Evolutionary conservation across 441 rosid species (phyloP).

Genomic region (Gossypium aridum): DNA sequence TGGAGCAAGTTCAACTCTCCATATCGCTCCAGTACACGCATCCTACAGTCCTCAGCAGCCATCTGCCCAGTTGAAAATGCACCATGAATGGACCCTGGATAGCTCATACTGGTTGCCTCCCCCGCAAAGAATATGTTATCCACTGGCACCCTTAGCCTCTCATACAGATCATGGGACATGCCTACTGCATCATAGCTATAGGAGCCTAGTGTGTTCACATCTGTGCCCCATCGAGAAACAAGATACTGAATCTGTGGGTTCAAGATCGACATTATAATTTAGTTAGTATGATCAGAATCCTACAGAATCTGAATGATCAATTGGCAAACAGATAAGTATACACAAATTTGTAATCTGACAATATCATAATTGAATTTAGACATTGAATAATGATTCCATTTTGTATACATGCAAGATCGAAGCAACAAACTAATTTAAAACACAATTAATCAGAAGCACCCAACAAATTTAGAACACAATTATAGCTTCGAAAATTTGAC

Average conservation of each 20-base stretch:
- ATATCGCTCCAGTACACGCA: slow-evolving; percentile 82
- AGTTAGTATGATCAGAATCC: not conserved
- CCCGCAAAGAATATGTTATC: slow-evolving; percentile 98
- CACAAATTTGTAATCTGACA: not conserved
- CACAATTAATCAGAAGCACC: not conserved
- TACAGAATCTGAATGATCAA: not conserved
- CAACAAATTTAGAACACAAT: not conserved
- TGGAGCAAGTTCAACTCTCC: slow-evolving; percentile 78
- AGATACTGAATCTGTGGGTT: slow-evolving; percentile 65
- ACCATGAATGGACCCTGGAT: slow-evolving; percentile 88
- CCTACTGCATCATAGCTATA: slow-evolving; percentile 88
- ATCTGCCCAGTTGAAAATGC: slow-evolving; percentile 81
- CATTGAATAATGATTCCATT: not conserved
- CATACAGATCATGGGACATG: slow-evolving; percentile 81
- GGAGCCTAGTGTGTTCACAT: slow-evolving; percentile 79
- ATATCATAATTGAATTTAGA: not conserved
- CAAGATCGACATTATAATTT: not conserved
- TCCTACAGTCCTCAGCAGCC: slow-evolving; percentile 92
- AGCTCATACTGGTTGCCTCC: slow-evolving; percentile 81
- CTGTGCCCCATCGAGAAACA: slow-evolving; percentile 93
- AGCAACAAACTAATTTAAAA: not conserved
- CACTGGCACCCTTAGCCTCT: slow-evolving; percentile 74
- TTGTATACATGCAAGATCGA: not conserved
- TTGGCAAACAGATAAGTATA: not conserved
- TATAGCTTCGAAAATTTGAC: not conserved